A percentile compares a stretch with the other conserved stretches of the same genome.
Evolutionary conservation across 2,329 filamentous ascomycete species (phyloP).

Genomic region (Pseudocercospora vitis): DNA sequence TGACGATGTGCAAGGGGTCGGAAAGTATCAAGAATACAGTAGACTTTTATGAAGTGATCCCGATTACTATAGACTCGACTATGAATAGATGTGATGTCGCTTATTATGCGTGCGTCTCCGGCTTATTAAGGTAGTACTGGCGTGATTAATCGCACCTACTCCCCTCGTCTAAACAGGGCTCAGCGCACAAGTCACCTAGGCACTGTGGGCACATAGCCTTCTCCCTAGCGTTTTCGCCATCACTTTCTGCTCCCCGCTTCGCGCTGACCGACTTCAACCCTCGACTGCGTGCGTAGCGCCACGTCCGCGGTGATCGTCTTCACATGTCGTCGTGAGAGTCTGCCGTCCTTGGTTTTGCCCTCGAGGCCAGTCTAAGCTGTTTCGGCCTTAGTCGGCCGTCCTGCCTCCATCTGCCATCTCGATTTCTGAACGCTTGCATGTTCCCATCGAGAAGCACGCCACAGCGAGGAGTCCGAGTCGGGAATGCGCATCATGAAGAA

Average conservation of each 20-base stretch:
- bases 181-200: neutral
- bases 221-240: neutral
- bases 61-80: neutral
- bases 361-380: neutral
- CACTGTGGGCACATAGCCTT: neutral
- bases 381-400: neutral
- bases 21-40: neutral
- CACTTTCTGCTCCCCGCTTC: neutral
- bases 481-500: constrained; percentile 14
- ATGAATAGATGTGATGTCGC: neutral
- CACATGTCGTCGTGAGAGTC: neutral
- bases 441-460: neutral
- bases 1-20: no score
- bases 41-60: neutral
- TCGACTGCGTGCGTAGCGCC: no score
- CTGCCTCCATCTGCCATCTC: neutral
- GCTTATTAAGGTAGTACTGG: neutral
- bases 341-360: neutral
- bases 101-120: neutral
- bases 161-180: neutral
- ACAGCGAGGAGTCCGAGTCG: neutral
- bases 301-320: no score
- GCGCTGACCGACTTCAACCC: neutral
- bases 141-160: neutral
- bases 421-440: neutral